Conservation (phyloP, 202 grass and related monocot species). For the Elaeis oleifera region DNA sequence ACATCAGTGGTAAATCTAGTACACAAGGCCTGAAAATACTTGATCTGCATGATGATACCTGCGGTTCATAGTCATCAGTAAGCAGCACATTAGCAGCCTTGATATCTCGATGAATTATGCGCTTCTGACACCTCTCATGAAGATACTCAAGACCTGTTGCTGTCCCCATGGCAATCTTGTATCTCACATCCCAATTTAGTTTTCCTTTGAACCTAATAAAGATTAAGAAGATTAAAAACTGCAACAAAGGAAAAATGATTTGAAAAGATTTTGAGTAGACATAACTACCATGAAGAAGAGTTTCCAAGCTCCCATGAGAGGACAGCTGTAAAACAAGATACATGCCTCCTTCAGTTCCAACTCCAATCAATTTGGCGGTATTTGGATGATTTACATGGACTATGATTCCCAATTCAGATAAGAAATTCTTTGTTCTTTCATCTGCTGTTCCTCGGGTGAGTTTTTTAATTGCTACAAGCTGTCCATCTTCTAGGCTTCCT, state of each 20-base stretch:
- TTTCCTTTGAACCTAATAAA: slow-evolving; percentile 18
- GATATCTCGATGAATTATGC: slow-evolving; percentile 84
- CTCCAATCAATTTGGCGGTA: slow-evolving; percentile 49
- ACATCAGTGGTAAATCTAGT: background rate
- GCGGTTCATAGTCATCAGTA: slow-evolving; percentile 53
- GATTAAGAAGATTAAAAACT: too few relatives aligned
- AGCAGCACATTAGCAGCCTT: slow-evolving; percentile 74
- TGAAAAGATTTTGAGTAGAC: background rate
- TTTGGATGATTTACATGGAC: slow-evolving; percentile 69
- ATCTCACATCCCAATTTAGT: slow-evolving; percentile 52
- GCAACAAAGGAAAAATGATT: background rate
- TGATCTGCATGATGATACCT: slow-evolving; percentile 30
- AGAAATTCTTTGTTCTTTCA: slow-evolving; percentile 43
- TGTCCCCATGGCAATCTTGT: slow-evolving; percentile 42
- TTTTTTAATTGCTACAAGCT: slow-evolving; percentile 67
- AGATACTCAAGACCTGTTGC: slow-evolving; percentile 70
- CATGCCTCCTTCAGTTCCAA: slow-evolving; percentile 68
- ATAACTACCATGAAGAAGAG: slow-evolving; percentile 34
- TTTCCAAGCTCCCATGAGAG: slow-evolving; percentile 52
- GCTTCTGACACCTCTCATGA: slow-evolving; percentile 47
- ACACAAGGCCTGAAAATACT: background rate
- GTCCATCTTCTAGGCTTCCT: slow-evolving; percentile 45
- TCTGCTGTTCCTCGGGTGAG: slow-evolving; percentile 23
- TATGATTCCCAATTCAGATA: slow-evolving; percentile 58
- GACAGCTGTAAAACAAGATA: slow-evolving; percentile 71